phyloP scores from a whole-genome alignment of 2,329 filamentous ascomycete genomes.

The Fusarium solani-melongenae region DNA sequence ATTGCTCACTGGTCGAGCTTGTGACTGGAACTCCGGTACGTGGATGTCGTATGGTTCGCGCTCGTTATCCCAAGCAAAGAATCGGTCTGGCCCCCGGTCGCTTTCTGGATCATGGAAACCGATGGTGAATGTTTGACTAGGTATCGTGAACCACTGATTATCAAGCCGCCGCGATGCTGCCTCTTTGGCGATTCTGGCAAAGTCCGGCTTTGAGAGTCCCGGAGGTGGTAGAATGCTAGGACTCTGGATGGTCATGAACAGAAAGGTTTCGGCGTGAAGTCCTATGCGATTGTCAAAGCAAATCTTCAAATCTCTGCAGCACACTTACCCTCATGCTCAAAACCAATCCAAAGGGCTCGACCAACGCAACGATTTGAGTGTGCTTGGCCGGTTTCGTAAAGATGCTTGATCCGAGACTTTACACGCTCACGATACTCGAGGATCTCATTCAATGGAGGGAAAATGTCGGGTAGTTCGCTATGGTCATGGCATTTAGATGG shows the following conservation, averaged over 20 bases:
- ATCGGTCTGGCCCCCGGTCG: constrained; percentile 8
- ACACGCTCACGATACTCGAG: constrained; percentile 21
- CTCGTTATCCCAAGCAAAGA: constrained; percentile 34
- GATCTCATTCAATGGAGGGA: constrained; percentile 10
- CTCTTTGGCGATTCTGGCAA: constrained; percentile 16
- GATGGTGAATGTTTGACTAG: neutral
- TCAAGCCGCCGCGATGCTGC: constrained; percentile 1
- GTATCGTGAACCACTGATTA: constrained; percentile 10
- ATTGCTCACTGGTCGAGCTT: constrained; percentile 23
- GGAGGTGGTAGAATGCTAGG: neutral
- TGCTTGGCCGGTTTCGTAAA: constrained; percentile 1
- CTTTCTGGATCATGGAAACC: constrained; percentile 16
- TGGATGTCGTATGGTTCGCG: constrained; percentile 15
- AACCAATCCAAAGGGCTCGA: constrained; percentile 29
- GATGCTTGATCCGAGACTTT: neutral
- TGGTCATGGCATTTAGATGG: constrained; percentile 26
- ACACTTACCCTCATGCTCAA: constrained; percentile 24
- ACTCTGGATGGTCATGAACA: constrained; percentile 31
- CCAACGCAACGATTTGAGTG: constrained; percentile 4
- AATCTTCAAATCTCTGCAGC: too few species aligned
- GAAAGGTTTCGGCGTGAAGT: constrained; percentile 26
- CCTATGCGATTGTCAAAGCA: neutral
- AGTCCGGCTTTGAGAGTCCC: neutral
- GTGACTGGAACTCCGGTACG: neutral
- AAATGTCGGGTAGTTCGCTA: constrained; percentile 25